phyloP scores from a whole-genome alignment of 164 flowering plant genomes.

The Dillenia turbinata region DNA sequence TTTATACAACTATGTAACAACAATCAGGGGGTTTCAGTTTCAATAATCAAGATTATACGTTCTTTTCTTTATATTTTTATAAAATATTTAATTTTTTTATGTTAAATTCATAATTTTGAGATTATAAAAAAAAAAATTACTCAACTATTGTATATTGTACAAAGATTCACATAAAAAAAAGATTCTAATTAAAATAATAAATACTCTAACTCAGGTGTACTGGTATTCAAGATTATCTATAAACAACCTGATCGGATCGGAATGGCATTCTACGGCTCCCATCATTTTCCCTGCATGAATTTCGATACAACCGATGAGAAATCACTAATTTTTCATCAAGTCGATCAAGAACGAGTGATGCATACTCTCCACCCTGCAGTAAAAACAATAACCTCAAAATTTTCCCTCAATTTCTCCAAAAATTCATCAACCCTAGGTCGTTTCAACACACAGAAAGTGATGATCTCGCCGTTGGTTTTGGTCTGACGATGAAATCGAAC shows the following conservation, averaged over 20 bases:
- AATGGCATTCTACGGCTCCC: constrained; percentile 77
- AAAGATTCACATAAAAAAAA: too few species aligned
- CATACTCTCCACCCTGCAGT: constrained; percentile 80
- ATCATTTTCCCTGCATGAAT: constrained; percentile 57
- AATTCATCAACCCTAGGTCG: constrained; percentile 76
- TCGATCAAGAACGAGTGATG: constrained; percentile 60
- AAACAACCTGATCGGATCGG: constrained; percentile 59
- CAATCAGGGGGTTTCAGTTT: too few species aligned
- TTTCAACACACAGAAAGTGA: constrained; percentile 65
- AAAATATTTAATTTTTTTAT: too few species aligned
- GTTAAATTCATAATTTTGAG: too few species aligned
- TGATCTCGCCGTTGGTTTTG: constrained; percentile 47
- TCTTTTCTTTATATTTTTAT: too few species aligned
- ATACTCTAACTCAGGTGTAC: too few species aligned
- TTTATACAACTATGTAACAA: too few species aligned
- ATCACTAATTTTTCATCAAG: constrained; percentile 49
- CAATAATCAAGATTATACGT: too few species aligned
- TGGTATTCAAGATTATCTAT: constrained; percentile 40
- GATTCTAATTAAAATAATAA: too few species aligned
- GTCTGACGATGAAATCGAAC: constrained; percentile 74
- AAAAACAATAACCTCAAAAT: constrained; percentile 71
- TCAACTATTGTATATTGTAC: too few species aligned
- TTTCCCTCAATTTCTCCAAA: constrained; percentile 32
- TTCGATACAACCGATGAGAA: constrained; percentile 66
- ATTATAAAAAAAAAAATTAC: too few species aligned